phyloP scores from a whole-genome alignment of 2,329 filamentous ascomycete genomes.

The Mycosphaerella sp. region DNA sequence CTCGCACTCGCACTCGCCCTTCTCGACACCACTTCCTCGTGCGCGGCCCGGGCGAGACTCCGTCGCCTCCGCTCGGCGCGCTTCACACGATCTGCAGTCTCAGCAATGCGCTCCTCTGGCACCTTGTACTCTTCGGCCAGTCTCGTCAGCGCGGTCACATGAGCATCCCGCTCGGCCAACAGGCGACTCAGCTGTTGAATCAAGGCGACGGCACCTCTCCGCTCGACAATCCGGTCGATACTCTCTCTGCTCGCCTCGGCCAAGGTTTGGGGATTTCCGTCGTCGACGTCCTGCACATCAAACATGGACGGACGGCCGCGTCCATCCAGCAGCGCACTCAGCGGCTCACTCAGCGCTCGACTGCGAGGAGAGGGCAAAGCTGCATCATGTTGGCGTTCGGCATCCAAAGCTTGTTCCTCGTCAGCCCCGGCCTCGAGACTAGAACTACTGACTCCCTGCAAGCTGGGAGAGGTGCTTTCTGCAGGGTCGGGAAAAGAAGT shows the following conservation, averaged over 20 bases:
- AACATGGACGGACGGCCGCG: conserved; percentile 29
- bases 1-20: conserved; percentile 8
- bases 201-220: conserved; percentile 28
- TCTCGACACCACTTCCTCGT: conserved; percentile 21
- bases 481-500: conserved; percentile 31
- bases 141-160: conserved; percentile 31
- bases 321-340: conserved; percentile 28
- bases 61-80: conserved; percentile 27
- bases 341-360: conserved; percentile 11
- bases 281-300: conserved; percentile 22
- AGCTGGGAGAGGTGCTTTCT: conserved; percentile 14
- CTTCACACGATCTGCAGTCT: conserved; percentile 25
- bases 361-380: not conserved
- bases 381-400: conserved; percentile 1
- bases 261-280: conserved; percentile 25
- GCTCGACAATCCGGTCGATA: conserved; percentile 26
- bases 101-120: conserved; percentile 25
- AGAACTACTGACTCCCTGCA: conserved; percentile 11
- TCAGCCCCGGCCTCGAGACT: conserved; percentile 3
- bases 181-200: conserved; percentile 26
- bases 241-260: conserved; percentile 23
- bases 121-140: conserved; percentile 32
- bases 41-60: conserved; percentile 22
- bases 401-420: conserved; percentile 6
- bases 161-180: conserved; percentile 32